These are phyloP conservation scores for Carex kokanica DNA, from an alignment of 176 grass and related monocot genomes.

Conservation along the genomic window DNA sequence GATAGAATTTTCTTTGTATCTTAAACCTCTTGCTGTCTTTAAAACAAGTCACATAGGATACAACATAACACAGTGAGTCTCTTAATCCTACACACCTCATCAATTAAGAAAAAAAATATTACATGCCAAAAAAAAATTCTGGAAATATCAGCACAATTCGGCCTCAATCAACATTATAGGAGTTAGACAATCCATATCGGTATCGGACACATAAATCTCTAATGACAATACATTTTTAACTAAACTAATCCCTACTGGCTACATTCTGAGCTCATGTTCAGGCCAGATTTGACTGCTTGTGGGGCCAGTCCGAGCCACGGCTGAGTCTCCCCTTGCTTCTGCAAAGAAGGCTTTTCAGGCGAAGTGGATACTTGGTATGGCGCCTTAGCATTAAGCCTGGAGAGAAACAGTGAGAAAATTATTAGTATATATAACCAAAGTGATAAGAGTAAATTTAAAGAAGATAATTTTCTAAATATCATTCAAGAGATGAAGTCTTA, in stretches of 20 bases:
- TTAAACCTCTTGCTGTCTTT: not conserved
- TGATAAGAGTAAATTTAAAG: not conserved
- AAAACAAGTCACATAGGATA: slow-evolving; percentile 1
- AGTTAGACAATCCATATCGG: slow-evolving; percentile 10
- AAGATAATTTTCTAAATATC: not conserved
- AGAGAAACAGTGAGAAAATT: slow-evolving; percentile 29
- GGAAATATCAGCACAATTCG: slow-evolving; percentile 18
- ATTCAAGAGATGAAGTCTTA: slow-evolving; percentile 24
- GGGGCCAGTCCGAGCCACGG: slow-evolving; percentile 72
- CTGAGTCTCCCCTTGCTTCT: slow-evolving; percentile 55
- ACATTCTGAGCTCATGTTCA: slow-evolving; percentile 26
- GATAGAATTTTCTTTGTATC: not conserved
- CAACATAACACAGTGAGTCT: not conserved
- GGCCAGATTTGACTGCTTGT: slow-evolving; percentile 29
- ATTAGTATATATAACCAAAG: not conserved
- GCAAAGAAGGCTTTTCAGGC: slow-evolving; percentile 37
- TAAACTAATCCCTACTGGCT: slow-evolving; percentile 28
- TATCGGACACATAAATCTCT: not conserved
- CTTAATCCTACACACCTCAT: not conserved
- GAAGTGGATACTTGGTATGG: slow-evolving; percentile 47
- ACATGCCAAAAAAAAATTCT: not conserved
- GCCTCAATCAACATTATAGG: not conserved
- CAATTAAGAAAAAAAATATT: not conserved
- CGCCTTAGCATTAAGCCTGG: slow-evolving; percentile 63
- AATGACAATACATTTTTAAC: not conserved